These are phyloP conservation scores for Avicennia marina DNA, from an alignment of 257 asterid species.

Conservation along the genomic window DNA sequence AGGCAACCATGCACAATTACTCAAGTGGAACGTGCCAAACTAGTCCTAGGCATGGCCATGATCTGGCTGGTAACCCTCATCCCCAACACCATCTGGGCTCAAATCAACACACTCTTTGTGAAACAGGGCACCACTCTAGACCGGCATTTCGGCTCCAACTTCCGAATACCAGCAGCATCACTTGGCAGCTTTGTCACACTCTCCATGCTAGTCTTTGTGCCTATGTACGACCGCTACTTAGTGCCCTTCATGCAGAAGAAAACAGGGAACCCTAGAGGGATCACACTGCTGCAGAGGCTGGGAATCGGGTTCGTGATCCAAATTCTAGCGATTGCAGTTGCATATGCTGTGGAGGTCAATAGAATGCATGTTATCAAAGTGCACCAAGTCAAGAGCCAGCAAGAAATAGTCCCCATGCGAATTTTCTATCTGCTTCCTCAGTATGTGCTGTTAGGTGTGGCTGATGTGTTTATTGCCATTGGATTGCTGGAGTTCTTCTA, in stretches of 20 bases:
- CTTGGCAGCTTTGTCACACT: conserved; percentile 75
- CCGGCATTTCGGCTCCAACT: conserved; percentile 44
- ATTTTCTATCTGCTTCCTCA: conserved; percentile 64
- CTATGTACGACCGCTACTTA: conserved; percentile 69
- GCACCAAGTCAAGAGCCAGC: conserved; percentile 27
- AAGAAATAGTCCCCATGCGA: conserved; percentile 61
- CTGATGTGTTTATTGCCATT: conserved; percentile 74
- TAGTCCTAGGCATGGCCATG: conserved; percentile 70
- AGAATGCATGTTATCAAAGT: conserved; percentile 31
- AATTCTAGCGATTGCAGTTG: conserved; percentile 50
- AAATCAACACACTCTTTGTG: conserved; percentile 79
- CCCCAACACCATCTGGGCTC: conserved; percentile 90
- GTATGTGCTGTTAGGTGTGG: conserved; percentile 59
- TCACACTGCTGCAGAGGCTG: conserved; percentile 58
- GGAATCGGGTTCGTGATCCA: conserved; percentile 68
- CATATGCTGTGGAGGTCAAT: conserved; percentile 43
- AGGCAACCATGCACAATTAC: conserved; percentile 64
- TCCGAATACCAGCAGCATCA: conserved; percentile 82
- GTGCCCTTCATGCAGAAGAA: conserved; percentile 59
- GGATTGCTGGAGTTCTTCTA: conserved; percentile 80
- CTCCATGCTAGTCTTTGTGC: conserved; percentile 60
- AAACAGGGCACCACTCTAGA: conserved; percentile 82
- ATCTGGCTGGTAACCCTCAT: conserved; percentile 70
- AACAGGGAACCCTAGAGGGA: conserved; percentile 73
- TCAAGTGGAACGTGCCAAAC: conserved; percentile 74